Conservation (phyloP, 345 rosid species). For the Barbarea vulgaris region DNA sequence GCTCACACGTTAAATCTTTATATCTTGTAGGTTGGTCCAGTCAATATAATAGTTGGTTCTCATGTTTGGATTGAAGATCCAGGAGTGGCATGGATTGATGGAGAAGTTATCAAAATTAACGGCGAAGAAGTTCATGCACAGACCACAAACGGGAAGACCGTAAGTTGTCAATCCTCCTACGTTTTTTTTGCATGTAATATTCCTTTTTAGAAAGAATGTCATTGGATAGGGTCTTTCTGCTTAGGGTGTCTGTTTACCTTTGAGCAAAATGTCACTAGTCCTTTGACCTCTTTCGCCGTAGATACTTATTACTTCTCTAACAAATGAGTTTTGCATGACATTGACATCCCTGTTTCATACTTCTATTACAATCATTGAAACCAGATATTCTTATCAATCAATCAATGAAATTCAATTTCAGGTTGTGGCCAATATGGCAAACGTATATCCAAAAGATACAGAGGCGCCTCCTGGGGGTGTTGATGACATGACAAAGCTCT, state of each 20-base stretch:
- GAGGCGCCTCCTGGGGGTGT: constrained; percentile 99
- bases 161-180: constrained; percentile 47
- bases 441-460: constrained; percentile 88
- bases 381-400: not conserved
- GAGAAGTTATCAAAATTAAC: constrained; percentile 75
- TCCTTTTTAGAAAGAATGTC: constrained; percentile 15
- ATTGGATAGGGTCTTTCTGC: constrained; percentile 9
- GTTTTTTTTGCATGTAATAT: constrained; percentile 20
- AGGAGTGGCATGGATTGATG: constrained; percentile 84
- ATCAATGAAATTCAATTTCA: constrained; percentile 43
- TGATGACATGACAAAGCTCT: constrained; percentile 99
- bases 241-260: constrained; percentile 4
- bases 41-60: constrained; percentile 92
- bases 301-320: constrained; percentile 5
- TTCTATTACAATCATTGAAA: constrained; percentile 7
- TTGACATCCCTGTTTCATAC: not conserved
- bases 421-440: constrained; percentile 83
- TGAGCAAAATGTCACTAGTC: not conserved
- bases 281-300: not conserved
- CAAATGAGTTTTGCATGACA: constrained; percentile 7
- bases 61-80: constrained; percentile 98
- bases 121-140: constrained; percentile 79
- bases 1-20: constrained; percentile 10
- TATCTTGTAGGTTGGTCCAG: constrained; percentile 66
- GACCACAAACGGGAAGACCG: constrained; percentile 67